These are phyloP conservation scores for Dothistroma pini DNA, from an alignment of 2,329 filamentous ascomycete species.

Conservation along the genomic window DNA sequence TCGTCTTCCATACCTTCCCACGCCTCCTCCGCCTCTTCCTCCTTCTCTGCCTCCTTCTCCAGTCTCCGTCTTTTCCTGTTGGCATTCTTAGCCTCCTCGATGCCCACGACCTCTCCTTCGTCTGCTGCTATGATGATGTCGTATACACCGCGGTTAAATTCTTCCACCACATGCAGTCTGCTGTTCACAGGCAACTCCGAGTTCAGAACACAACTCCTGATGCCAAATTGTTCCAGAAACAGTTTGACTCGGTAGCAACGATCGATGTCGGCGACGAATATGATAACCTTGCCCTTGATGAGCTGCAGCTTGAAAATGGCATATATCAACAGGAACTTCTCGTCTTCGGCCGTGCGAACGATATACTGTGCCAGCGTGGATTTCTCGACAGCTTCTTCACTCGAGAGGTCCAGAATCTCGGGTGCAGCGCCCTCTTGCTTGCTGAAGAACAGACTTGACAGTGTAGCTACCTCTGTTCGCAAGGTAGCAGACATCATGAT, in stretches of 20 bases:
- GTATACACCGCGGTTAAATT: constrained; percentile 96
- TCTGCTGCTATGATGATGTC: constrained; percentile 98
- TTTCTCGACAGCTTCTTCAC: constrained; percentile 56
- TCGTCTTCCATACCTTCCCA: constrained; percentile 12
- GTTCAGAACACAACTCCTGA: constrained; percentile 89
- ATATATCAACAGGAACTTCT: constrained; percentile 90
- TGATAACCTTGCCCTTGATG: constrained; percentile 85
- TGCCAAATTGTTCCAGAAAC: constrained; percentile 94
- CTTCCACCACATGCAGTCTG: constrained; percentile 88
- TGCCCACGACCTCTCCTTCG: constrained; percentile 77
- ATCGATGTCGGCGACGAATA: constrained; percentile 84
- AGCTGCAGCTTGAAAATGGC: constrained; percentile 94
- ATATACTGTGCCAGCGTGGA: constrained; percentile 81
- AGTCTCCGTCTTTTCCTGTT: constrained; percentile 28
- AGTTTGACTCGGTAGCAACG: constrained; percentile 88
- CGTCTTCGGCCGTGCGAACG: constrained; percentile 91
- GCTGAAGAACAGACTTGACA: constrained; percentile 77
- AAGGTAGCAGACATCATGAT: constrained; percentile 93
- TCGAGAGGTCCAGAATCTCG: constrained; percentile 74
- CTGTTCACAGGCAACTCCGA: constrained; percentile 92
- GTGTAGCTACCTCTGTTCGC: constrained; percentile 76
- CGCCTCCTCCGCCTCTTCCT: constrained; percentile 34
- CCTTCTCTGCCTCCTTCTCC: constrained; percentile 29
- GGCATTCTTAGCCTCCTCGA: constrained; percentile 47
- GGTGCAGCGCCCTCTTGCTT: constrained; percentile 55